Conservation (phyloP, 768 basidiomycete species). For the Clathrus columnatus region DNA sequence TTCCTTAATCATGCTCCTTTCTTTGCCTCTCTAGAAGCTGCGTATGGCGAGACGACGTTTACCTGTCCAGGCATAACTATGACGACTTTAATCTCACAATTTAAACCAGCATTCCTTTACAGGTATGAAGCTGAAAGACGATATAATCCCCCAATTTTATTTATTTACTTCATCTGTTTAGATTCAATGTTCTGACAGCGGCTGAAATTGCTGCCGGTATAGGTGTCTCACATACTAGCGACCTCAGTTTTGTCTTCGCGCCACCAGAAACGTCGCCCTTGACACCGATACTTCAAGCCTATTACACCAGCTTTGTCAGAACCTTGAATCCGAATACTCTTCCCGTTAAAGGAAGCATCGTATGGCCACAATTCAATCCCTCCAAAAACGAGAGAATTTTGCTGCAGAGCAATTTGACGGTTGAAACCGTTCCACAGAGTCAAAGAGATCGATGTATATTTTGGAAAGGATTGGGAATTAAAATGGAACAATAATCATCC, state of each 20-base stretch:
- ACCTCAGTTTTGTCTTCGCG: slow-evolving; percentile 7
- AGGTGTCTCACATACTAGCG: slow-evolving; percentile 7
- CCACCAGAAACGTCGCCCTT: slow-evolving; percentile 39
- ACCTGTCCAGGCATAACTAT: slow-evolving; percentile 8
- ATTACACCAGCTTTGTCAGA: slow-evolving; percentile 9
- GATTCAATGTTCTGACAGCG: slow-evolving; percentile 8
- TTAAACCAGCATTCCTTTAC: neutral
- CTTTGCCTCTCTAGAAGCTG: slow-evolving; percentile 5
- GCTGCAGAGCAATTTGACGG: slow-evolving; percentile 9
- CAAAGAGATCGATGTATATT: slow-evolving; percentile 10
- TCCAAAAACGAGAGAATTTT: neutral
- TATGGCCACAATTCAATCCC: slow-evolving; percentile 4
- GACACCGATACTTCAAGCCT: slow-evolving; percentile 21
- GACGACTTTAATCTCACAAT: neutral
- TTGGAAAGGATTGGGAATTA: slow-evolving; percentile 3
- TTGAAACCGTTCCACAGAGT: slow-evolving; percentile 2
- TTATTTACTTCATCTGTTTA: neutral
- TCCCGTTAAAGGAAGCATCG: slow-evolving; percentile 32
- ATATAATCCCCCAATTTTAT: neutral
- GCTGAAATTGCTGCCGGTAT: neutral
- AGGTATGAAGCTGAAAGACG: too few relatives aligned
- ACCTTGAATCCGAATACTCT: slow-evolving; percentile 36
- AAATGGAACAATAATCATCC: slow-evolving; percentile 8
- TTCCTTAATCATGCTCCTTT: slow-evolving; percentile 3
- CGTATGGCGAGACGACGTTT: slow-evolving; percentile 6